These are phyloP conservation scores for Aspergillus udagawae DNA, from an alignment of 2,329 filamentous ascomycete genomes.

Conservation along the genomic window DNA sequence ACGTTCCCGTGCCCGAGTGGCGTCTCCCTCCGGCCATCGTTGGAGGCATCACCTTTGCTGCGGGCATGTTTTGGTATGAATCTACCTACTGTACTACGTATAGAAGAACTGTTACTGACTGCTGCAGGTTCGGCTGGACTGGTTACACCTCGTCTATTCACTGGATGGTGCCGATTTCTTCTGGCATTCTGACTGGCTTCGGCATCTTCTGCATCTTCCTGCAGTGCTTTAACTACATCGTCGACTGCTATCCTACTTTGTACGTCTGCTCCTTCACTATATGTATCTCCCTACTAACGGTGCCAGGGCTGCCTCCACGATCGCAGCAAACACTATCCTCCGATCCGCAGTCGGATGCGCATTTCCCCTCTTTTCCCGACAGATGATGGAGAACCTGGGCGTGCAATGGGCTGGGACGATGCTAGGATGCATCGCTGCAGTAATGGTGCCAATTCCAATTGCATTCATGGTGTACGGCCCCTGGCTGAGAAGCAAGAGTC, in stretches of 20 bases:
- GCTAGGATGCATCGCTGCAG: constrained; percentile 31
- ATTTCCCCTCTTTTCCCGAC: constrained; percentile 37
- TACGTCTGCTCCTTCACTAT: constrained; percentile 19
- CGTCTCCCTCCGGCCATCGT: constrained; percentile 30
- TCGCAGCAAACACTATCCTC: constrained; percentile 40
- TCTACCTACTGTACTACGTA: too few species aligned
- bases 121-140: constrained; percentile 31
- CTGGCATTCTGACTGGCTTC: constrained; percentile 28
- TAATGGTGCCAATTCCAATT: constrained; percentile 36
- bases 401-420: constrained; percentile 38
- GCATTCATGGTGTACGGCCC: constrained; percentile 28
- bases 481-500: constrained; percentile 13
- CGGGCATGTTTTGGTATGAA: constrained; percentile 36
- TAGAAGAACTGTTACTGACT: neutral
- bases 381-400: constrained; percentile 37
- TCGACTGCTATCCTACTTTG: constrained; percentile 40
- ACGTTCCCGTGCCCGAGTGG: constrained; percentile 32
- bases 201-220: constrained; percentile 32
- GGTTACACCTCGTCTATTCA: constrained; percentile 30
- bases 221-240: constrained; percentile 36
- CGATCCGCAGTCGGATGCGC: constrained; percentile 34
- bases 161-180: constrained; percentile 31
- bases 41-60: constrained; percentile 30
- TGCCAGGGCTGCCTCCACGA: constrained; percentile 34
- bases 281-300: neutral